Percentiles rank a stretch among this genome's conserved stretches.
phyloP scores from a whole-genome alignment of 2,329 filamentous ascomycete species.

The Trichoderma citrinoviride region DNA sequence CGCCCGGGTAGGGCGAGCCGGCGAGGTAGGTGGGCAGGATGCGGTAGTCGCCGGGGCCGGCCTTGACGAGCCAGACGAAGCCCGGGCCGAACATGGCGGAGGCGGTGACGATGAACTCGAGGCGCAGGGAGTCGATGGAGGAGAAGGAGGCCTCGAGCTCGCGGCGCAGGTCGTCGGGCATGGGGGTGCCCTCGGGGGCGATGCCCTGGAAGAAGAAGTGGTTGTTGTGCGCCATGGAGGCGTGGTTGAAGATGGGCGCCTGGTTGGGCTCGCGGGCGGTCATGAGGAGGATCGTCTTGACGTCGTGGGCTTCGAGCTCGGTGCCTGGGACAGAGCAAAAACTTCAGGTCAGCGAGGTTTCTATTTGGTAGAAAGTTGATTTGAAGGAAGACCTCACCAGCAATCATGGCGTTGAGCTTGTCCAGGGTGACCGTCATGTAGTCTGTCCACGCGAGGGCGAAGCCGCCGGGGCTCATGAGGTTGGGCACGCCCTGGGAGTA shows the following conservation, averaged over 20 bases:
- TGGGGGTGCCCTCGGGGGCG: slow-evolving; percentile 45
- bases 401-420: slow-evolving; percentile 71
- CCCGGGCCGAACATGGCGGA: slow-evolving; percentile 93
- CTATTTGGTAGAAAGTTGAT: background rate
- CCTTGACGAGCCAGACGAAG: slow-evolving; percentile 89
- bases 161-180: slow-evolving; percentile 54
- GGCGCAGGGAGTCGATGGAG: slow-evolving; percentile 76
- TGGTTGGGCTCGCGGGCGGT: slow-evolving; percentile 74
- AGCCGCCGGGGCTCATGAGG: slow-evolving; percentile 67
- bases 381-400: slow-evolving; percentile 54
- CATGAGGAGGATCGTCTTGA: slow-evolving; percentile 68
- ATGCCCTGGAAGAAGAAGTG: slow-evolving; percentile 71
- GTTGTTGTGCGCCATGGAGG: slow-evolving; percentile 94
- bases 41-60: slow-evolving; percentile 50
- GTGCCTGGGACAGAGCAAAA: slow-evolving; percentile 50
- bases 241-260: slow-evolving; percentile 89
- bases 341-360: background rate
- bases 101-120: slow-evolving; percentile 77
- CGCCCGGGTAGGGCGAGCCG: slow-evolving; percentile 80
- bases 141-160: slow-evolving; percentile 72
- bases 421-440: slow-evolving; percentile 75
- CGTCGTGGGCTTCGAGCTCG: slow-evolving; percentile 57
- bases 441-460: slow-evolving; percentile 74
- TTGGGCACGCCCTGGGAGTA: slow-evolving; percentile 59
- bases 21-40: slow-evolving; percentile 89